Percentiles rank a stretch among this genome's conserved stretches.
phyloP scores from a whole-genome alignment of 345 rosid genomes.

The Brassica juncea region DNA sequence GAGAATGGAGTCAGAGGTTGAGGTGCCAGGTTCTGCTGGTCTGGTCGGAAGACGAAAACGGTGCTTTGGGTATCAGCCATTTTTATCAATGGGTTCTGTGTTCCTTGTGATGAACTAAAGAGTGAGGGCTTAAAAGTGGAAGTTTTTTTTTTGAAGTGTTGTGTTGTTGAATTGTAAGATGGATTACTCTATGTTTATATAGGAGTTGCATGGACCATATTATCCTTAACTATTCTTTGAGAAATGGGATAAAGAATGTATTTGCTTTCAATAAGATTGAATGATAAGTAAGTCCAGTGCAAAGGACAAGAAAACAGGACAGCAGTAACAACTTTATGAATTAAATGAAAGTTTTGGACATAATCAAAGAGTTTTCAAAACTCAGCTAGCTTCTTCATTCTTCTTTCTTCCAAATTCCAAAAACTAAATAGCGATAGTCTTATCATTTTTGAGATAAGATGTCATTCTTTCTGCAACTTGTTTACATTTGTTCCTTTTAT shows the following conservation, averaged over 20 bases:
- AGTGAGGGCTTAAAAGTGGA: neutral
- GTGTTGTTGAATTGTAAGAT: slow-evolving; percentile 12
- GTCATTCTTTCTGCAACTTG: neutral
- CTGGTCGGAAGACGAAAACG: slow-evolving; percentile 6
- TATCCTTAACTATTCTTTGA: neutral
- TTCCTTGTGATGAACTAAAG: neutral
- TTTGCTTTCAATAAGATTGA: neutral
- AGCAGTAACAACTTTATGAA: slow-evolving; percentile 32
- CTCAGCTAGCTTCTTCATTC: slow-evolving; percentile 9
- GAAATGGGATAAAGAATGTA: neutral
- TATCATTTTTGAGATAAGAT: neutral
- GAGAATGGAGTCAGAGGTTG: slow-evolving; percentile 28
- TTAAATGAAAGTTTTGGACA: slow-evolving; percentile 32
- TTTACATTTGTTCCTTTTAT: neutral
- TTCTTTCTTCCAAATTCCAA: slow-evolving; percentile 15
- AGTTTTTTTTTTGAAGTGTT: neutral
- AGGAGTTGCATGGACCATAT: slow-evolving; percentile 14
- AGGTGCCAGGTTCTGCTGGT: slow-evolving; percentile 1
- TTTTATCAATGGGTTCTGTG: neutral
- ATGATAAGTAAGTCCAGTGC: neutral
- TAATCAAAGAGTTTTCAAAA: slow-evolving; percentile 10
- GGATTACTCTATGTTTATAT: slow-evolving; percentile 10
- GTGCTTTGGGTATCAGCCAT: slow-evolving; percentile 21
- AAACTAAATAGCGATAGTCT: neutral
- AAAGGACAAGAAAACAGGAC: neutral